Base-by-base conservation (phyloP, 2,329 filamentous ascomycete genomes). In the Botrytis fabae region DNA sequence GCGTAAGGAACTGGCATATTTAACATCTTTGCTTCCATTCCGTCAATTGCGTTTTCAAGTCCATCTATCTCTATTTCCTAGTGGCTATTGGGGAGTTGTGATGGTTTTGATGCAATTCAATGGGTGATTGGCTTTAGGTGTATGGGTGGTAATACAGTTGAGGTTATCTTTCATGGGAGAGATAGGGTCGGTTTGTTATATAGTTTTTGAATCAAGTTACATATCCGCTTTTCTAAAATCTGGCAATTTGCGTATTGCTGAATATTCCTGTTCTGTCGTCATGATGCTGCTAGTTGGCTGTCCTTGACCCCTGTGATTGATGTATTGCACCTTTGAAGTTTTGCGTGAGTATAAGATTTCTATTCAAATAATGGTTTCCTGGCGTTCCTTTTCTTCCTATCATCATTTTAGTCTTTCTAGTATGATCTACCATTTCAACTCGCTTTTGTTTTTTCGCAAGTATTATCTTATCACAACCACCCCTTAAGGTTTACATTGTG, bases 1-100 rank as follows among this genome's bases (percentile, higher is more conserved):
- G 65, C 65, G 65, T 22, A 68, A 68, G 65, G 65, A 57, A 68
- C 3, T 68, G n/a, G 65, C 38, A 65, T 57, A 28, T 68, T 68
- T 57, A 9, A 42, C 48, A 68, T 68, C 35, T 68, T 68, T 18
- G 6, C 48, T 51, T 51, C 16, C n/a, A 25, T 64, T 10, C 25
- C 35, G 22, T 28, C 64, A 35, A 66, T 68, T 68, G 46, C 48
- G 16, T 68, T 68, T 28, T 68, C 64, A 40, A 42, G 48, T 32
- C 65, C 65, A 44, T 68, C 65, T 57, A 68, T 57, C 18, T 68
- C 65, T 68, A 51, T 42, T 42, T 68, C 48, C 48, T 68, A 57
- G 35, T 57, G 6, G 10, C 40, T 16, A 25, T 68, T 42, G 18
- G 10, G 62, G 65, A 44, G 65, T 68, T 54, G 9, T 9, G 48